Evolutionary conservation across 2,329 filamentous ascomycete genomes (phyloP).

Genomic region (Allantophomopsis lycopodina): DNA sequence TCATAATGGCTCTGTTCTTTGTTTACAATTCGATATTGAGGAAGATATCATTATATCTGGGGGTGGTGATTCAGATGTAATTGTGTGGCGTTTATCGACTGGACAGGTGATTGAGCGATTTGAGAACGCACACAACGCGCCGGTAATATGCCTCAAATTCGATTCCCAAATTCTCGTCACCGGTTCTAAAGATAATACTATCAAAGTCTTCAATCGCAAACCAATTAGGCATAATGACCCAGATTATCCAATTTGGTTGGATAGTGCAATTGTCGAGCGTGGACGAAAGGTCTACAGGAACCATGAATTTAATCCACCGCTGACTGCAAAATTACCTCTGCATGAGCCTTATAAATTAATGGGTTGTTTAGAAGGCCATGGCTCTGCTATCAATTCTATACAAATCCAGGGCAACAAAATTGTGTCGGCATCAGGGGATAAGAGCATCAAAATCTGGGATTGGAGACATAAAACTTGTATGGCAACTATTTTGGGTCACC

Average conservation of each 20-base stretch:
- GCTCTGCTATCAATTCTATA: slow-evolving; percentile 89
- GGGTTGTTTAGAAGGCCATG: slow-evolving; percentile 69
- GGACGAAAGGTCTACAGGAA: slow-evolving; percentile 35
- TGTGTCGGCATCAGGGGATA: slow-evolving; percentile 88
- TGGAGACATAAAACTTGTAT: slow-evolving; percentile 65
- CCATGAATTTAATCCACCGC: slow-evolving; percentile 37
- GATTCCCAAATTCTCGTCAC: slow-evolving; percentile 86
- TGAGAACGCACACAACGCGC: slow-evolving; percentile 68
- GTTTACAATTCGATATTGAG: slow-evolving; percentile 84
- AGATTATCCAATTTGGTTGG: slow-evolving; percentile 30
- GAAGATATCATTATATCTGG: slow-evolving; percentile 90
- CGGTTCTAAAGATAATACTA: slow-evolving; percentile 92
- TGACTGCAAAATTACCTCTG: slow-evolving; percentile 37
- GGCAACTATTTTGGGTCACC: slow-evolving; percentile 72
- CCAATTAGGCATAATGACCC: slow-evolving; percentile 45
- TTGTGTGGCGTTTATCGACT: slow-evolving; percentile 88
- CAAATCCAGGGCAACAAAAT: slow-evolving; percentile 78
- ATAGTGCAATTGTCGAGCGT: slow-evolving; percentile 28
- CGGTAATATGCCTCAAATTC: slow-evolving; percentile 86
- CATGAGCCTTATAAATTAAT: slow-evolving; percentile 62
- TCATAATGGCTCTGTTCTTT: slow-evolving; percentile 79
- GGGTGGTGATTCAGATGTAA: slow-evolving; percentile 82
- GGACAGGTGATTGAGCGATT: slow-evolving; percentile 71
- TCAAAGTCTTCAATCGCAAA: slow-evolving; percentile 87
- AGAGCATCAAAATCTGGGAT: slow-evolving; percentile 90